Evolutionary conservation across 1,284 basidiomycete species (phyloP), one percentile per base, ranked within the genome.

Genomic region (Boletus nobilissimus): DNA sequence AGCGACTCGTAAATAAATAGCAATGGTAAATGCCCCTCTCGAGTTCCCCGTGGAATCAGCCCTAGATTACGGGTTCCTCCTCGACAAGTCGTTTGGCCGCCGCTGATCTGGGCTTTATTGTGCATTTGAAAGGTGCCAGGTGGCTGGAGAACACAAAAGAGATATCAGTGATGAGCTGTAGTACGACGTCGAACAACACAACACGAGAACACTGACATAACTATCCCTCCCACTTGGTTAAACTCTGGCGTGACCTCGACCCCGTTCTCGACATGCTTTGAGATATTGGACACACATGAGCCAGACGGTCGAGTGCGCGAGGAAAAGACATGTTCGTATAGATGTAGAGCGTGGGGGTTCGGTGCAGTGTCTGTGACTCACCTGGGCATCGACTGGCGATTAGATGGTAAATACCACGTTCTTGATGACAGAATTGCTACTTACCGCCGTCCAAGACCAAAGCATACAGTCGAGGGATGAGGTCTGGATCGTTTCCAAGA

Each of bases 401-500:
- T 3, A 29, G 3, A 24, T 62, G 13, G 3, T 73, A 38, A 72
- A 16, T 34, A 67, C 24, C 16, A 2, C 14, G 22, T 18, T 60
- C 10, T 22, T 6, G 39, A 51, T 0, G 8, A n/a, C n/a, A 3
- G 3, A 38, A 51, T 32, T 0, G 78, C 54, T 68, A 3, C 88
- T 80, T 77, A 89, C 91, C 91, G 88, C 81, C 91, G 87, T 76
- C 91, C 91, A 79, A 92, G 90, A 26, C 91, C 90, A 83, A 91
- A 91, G 77, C 87, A 88, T 48, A 89, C 74, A 75, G 86, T 86
- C 69, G 86, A 87, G 71, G 91, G 91, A 83, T 91, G 89, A n/a
- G n/a, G 77, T 92, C 89, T 24, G 87, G 86, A 36, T 82, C 70
- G 32, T 77, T 54, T 34, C 82, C 83, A 2, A 82, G 43, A 62